Percentiles rank a stretch among this genome's conserved stretches.
Conservation (phyloP, 805 yeast species). For the Ogataea haglerorum region DNA sequence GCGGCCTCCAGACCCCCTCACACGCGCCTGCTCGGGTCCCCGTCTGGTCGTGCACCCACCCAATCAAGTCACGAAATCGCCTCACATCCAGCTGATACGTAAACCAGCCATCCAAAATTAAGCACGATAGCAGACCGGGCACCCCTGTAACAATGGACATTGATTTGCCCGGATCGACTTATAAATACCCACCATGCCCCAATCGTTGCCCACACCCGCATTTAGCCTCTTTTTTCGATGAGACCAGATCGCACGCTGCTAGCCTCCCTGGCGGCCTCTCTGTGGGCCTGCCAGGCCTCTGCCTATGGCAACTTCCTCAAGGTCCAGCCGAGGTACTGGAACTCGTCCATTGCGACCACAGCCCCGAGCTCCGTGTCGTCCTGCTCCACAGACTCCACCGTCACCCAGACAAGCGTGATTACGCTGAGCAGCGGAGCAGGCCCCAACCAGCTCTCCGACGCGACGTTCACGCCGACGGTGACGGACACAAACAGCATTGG, state of each 20-base stretch:
- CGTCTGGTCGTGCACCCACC: slow-evolving; percentile 11
- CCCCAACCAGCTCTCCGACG: slow-evolving; percentile 14
- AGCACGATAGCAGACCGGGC: neutral
- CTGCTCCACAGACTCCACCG: slow-evolving; percentile 20
- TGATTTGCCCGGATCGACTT: slow-evolving; percentile 5
- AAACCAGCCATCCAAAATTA: slow-evolving; percentile 17
- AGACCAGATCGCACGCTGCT: slow-evolving; percentile 10
- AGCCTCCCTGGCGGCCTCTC: slow-evolving; percentile 6
- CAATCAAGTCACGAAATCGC: slow-evolving; percentile 8
- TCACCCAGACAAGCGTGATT: slow-evolving; percentile 14
- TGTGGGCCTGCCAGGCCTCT: slow-evolving; percentile 6
- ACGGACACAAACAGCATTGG: slow-evolving; percentile 13
- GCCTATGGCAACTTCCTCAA: slow-evolving; percentile 11
- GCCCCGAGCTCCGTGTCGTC: slow-evolving; percentile 6
- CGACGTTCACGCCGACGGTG: slow-evolving; percentile 17
- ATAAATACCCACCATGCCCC: slow-evolving; percentile 3
- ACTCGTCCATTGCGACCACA: slow-evolving; percentile 11
- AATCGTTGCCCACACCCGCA: neutral
- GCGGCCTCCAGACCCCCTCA: too few relatives aligned
- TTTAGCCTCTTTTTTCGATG: slow-evolving; percentile 1
- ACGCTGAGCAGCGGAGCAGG: slow-evolving; percentile 12
- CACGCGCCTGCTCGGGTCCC: too few relatives aligned
- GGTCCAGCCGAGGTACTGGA: slow-evolving; percentile 19
- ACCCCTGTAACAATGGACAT: neutral
- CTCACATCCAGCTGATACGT: slow-evolving; percentile 9